These are phyloP conservation scores for Solanum pimpinellifolium DNA, from an alignment of 257 asterid species.

Conservation along the genomic window DNA sequence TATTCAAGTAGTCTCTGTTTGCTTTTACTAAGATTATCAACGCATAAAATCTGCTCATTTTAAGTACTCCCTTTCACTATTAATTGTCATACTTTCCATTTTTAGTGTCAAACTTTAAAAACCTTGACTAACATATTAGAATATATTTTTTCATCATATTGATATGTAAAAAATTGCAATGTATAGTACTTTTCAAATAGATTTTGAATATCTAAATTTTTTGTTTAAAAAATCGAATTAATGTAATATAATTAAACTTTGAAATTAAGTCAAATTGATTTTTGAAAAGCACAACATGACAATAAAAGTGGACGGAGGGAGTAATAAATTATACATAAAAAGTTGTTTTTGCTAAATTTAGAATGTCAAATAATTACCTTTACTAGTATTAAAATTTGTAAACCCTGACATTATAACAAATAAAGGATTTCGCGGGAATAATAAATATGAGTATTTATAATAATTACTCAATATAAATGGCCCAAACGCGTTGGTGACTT, in stretches of 20 bases:
- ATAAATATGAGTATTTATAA: background rate
- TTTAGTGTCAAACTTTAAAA: too few relatives aligned
- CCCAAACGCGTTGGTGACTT: background rate
- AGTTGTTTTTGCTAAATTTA: background rate
- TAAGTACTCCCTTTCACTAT: background rate
- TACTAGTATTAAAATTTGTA: background rate
- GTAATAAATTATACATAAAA: background rate
- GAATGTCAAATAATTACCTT: background rate
- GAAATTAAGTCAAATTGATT: too few relatives aligned
- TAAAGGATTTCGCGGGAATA: background rate
- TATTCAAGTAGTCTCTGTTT: background rate
- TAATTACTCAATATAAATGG: background rate
- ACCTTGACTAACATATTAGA: too few relatives aligned
- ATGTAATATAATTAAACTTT: too few relatives aligned
- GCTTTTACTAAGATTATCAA: background rate
- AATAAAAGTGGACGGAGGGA: too few relatives aligned
- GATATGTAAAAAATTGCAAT: too few relatives aligned
- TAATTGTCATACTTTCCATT: too few relatives aligned
- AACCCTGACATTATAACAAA: background rate
- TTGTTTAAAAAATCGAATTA: too few relatives aligned
- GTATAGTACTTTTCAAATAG: too few relatives aligned
- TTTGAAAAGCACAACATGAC: too few relatives aligned
- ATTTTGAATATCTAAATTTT: too few relatives aligned
- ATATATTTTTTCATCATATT: too few relatives aligned
- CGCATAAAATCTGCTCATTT: background rate